These are phyloP conservation scores for Trichosporon asahii DNA, from an alignment of 1,284 basidiomycete genomes.

Conservation along the genomic window DNA sequence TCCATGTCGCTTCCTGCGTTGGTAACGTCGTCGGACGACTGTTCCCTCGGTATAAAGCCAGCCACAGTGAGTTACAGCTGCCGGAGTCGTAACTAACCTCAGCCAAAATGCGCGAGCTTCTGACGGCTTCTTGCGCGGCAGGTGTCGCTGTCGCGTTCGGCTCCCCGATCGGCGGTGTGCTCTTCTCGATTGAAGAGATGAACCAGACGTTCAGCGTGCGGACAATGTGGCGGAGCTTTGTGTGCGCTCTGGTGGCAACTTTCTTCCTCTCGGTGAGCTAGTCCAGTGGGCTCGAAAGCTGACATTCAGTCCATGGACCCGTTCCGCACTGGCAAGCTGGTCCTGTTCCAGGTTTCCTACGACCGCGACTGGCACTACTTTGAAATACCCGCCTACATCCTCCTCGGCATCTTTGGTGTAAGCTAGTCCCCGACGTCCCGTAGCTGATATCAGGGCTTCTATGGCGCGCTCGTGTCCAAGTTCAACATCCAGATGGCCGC, in stretches of 20 bases:
- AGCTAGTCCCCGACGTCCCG: slow-evolving; percentile 33
- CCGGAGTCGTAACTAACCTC: slow-evolving; percentile 7
- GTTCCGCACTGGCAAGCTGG: slow-evolving; percentile 95
- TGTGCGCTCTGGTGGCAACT: slow-evolving; percentile 94
- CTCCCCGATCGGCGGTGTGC: slow-evolving; percentile 92
- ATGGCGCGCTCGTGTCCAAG: slow-evolving; percentile 94
- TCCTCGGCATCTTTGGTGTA: slow-evolving; percentile 93
- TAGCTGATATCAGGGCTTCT: slow-evolving; percentile 67
- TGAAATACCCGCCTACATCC: slow-evolving; percentile 90
- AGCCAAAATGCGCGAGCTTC: slow-evolving; percentile 94
- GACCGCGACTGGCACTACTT: slow-evolving; percentile 99
- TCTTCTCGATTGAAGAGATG: slow-evolving; percentile 93
- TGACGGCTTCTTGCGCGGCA: slow-evolving; percentile 93
- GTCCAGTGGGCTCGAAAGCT: neutral
- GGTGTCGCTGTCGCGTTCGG: slow-evolving; percentile 98
- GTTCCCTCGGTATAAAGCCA: slow-evolving; percentile 78
- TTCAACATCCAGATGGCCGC: slow-evolving; percentile 93
- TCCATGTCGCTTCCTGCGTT: slow-evolving; percentile 93
- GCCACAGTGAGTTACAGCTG: slow-evolving; percentile 68
- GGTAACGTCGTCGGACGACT: slow-evolving; percentile 80
- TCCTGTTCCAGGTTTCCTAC: slow-evolving; percentile 96
- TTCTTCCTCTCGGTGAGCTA: slow-evolving; percentile 82
- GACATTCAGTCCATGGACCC: slow-evolving; percentile 84
- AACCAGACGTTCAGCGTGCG: slow-evolving; percentile 92
- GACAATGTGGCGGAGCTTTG: slow-evolving; percentile 97